Percentiles rank a stretch among this genome's conserved stretches.
Evolutionary conservation across 352 stramenopile species (phyloP).

Genomic region (Plasmopara viticola): DNA sequence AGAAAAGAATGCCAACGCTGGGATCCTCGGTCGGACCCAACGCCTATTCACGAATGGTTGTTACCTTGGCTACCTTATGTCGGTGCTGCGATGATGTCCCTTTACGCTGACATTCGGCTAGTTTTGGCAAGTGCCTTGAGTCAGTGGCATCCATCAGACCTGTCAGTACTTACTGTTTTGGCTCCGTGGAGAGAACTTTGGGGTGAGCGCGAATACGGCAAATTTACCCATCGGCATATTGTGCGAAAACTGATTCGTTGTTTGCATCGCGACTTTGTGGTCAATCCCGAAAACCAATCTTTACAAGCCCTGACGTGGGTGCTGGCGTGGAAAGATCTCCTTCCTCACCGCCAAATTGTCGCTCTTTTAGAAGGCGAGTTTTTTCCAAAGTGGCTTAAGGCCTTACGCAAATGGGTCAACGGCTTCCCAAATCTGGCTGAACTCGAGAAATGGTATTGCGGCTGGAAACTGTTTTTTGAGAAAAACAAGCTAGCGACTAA

Average conservation of each 20-base stretch:
- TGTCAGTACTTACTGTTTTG: conserved; percentile 54
- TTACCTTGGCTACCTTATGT: conserved; percentile 58
- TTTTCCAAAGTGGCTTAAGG: conserved; percentile 86
- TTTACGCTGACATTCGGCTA: conserved; percentile 72
- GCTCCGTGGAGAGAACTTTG: conserved; percentile 67
- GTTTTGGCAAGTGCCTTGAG: conserved; percentile 53
- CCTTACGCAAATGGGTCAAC: conserved; percentile 73
- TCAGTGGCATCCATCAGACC: conserved; percentile 76
- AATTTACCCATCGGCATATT: conserved; percentile 81
- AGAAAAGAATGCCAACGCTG: conserved; percentile 66
- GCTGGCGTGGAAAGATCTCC: conserved; percentile 58
- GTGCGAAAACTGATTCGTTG: conserved; percentile 66
- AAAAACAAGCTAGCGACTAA: conserved; percentile 51
- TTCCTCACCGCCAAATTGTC: conserved; percentile 71
- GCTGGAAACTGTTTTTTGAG: conserved; percentile 80
- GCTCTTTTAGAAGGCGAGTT: conserved; percentile 88
- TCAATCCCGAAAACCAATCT: conserved; percentile 70
- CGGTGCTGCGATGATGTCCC: conserved; percentile 31
- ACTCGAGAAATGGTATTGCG: conserved; percentile 76
- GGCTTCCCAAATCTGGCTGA: conserved; percentile 45
- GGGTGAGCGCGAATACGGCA: conserved; percentile 72
- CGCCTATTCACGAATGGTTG: conserved; percentile 74
- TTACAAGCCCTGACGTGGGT: conserved; percentile 65
- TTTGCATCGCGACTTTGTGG: conserved; percentile 74
- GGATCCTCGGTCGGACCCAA: conserved; percentile 38